phyloP scores from a whole-genome alignment of 2,329 filamentous ascomycete species.

The Alternaria panax region DNA sequence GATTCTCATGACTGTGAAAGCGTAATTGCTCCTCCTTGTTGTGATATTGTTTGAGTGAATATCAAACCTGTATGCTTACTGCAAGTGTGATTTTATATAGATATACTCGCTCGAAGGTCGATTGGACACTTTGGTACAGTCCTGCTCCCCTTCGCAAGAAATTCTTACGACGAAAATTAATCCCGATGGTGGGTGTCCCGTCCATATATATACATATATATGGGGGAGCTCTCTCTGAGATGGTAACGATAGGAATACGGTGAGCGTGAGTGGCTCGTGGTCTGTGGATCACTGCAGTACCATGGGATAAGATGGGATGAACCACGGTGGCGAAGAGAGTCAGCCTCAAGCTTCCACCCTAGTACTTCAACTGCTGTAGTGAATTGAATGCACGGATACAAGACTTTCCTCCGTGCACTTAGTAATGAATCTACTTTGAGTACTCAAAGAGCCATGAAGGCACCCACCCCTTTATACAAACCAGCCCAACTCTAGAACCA shows the following conservation, averaged over 20 bases:
- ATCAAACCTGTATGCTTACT: neutral
- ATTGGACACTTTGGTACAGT: neutral
- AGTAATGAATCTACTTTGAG: neutral
- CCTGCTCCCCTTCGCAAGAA: too few species aligned
- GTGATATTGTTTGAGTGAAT: neutral
- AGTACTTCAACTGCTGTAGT: neutral
- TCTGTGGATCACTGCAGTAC: too few species aligned
- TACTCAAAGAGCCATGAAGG: neutral
- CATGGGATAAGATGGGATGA: too few species aligned
- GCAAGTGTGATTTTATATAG: neutral
- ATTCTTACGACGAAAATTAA: neutral
- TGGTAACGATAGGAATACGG: too few species aligned
- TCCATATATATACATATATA: too few species aligned
- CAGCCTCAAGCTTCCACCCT: neutral
- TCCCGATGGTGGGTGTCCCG: too few species aligned
- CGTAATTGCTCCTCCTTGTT: neutral
- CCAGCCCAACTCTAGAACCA: neutral
- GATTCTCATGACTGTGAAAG: neutral
- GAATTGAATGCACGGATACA: neutral
- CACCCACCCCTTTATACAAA: neutral
- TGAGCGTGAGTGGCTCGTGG: too few species aligned
- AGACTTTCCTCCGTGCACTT: neutral
- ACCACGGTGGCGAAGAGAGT: too few species aligned
- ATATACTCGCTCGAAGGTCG: neutral
- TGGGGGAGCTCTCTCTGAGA: too few species aligned